Conservation (phyloP, 2,329 filamentous ascomycete species). For the Xylaria sp. region DNA sequence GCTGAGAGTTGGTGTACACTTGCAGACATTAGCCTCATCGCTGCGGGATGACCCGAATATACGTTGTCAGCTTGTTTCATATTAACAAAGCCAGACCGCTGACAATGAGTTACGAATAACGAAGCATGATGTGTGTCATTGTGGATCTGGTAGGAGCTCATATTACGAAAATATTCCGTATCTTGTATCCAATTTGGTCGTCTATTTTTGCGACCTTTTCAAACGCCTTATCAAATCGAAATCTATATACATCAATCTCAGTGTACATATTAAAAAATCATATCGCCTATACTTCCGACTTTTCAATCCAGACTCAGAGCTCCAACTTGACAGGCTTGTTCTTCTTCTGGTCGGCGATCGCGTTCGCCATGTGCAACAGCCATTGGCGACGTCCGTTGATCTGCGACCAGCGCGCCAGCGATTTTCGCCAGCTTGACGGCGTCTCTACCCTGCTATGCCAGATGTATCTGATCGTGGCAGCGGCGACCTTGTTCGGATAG, state of each 20-base stretch:
- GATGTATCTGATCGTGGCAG: conserved; percentile 37
- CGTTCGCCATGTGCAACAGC: conserved; percentile 31
- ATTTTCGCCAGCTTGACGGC: conserved; percentile 38
- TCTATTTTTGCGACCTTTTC: neutral
- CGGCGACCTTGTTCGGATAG: conserved; percentile 27
- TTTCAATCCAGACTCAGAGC: conserved; percentile 16
- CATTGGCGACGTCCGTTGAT: conserved; percentile 38
- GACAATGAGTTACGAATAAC: neutral
- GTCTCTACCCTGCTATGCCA: conserved; percentile 35
- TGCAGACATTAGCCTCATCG: conserved; percentile 3
- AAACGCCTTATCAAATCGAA: conserved; percentile 1
- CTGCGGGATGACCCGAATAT: neutral
- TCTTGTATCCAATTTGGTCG: neutral
- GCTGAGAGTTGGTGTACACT: neutral
- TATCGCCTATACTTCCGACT: neutral
- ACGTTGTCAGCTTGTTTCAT: neutral
- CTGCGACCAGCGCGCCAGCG: conserved; percentile 37
- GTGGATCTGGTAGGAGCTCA: neutral
- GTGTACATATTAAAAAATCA: conserved; percentile 19
- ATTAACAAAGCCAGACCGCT: neutral
- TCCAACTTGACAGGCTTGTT: conserved; percentile 31
- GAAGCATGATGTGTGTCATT: neutral
- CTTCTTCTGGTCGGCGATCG: conserved; percentile 25
- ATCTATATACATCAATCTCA: conserved; percentile 15
- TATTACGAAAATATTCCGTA: conserved; percentile 11